phyloP scores from a whole-genome alignment of 306 rosid genomes.

The Lablab purpureus region DNA sequence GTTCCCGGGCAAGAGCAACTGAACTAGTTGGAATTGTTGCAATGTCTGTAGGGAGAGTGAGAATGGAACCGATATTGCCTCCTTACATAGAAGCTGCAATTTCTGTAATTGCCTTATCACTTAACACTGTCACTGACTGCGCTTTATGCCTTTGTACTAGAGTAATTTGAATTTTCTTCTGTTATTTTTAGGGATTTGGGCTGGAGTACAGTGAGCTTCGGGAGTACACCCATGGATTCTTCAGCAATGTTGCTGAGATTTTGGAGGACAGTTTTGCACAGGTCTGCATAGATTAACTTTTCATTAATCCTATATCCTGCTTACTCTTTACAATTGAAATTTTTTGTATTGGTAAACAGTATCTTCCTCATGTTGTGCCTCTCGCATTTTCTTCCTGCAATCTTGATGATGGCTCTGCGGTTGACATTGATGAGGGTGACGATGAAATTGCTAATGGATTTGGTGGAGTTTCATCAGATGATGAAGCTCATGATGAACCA shows the following conservation, averaged over 20 bases:
- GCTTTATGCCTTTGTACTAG: conserved; percentile 37
- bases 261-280: conserved; percentile 84
- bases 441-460: conserved; percentile 83
- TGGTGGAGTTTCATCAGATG: conserved; percentile 99
- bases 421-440: conserved; percentile 87
- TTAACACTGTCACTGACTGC: conserved; percentile 19
- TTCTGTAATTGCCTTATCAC: conserved; percentile 64
- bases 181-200: conserved; percentile 79
- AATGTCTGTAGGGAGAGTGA: conserved; percentile 85
- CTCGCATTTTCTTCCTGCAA: conserved; percentile 94
- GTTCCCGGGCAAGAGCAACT: conserved; percentile 96
- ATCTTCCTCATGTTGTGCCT: conserved; percentile 96
- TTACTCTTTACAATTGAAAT: conserved; percentile 43
- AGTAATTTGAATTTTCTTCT: conserved; percentile 42
- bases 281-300: conserved; percentile 58
- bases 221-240: conserved; percentile 98
- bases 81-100: conserved; percentile 95
- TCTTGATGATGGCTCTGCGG: conserved; percentile 98
- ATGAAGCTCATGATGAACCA: conserved; percentile 97
- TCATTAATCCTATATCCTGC: conserved; percentile 36
- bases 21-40: conserved; percentile 99
- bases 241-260: conserved; percentile 95
- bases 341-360: conserved; percentile 65
- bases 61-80: conserved; percentile 94
- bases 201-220: conserved; percentile 95